Evolutionary conservation across 345 rosid genomes (phyloP).

Genomic region (Sisymbrium altissimum): DNA sequence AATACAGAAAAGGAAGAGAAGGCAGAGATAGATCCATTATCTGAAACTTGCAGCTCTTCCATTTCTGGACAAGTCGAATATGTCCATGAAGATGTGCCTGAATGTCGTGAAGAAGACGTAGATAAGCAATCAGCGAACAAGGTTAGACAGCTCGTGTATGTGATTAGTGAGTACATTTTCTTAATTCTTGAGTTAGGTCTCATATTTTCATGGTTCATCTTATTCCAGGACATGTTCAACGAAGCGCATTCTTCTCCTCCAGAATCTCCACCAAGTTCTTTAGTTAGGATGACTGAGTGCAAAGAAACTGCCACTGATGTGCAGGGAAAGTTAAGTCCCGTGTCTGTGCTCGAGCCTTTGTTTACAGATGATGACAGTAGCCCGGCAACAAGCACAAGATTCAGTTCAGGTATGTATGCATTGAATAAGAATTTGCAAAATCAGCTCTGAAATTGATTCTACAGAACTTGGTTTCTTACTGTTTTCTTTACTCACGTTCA

Average conservation of each 20-base stretch:
- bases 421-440: conserved; percentile 6
- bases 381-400: conserved; percentile 53
- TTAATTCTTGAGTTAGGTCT: not conserved
- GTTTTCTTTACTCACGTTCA: conserved; percentile 38
- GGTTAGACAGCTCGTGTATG: conserved; percentile 35
- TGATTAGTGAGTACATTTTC: not conserved
- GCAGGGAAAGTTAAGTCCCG: conserved; percentile 72
- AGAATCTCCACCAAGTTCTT: conserved; percentile 29
- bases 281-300: conserved; percentile 39
- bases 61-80: conserved; percentile 18
- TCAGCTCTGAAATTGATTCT: conserved; percentile 9
- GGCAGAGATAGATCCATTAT: conserved; percentile 19
- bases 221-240: conserved; percentile 44
- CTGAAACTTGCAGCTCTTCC: conserved; percentile 35
- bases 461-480: conserved; percentile 22
- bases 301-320: conserved; percentile 42
- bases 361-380: conserved; percentile 65
- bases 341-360: conserved; percentile 76
- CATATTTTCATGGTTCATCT: conserved; percentile 18
- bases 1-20: conserved; percentile 14
- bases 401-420: conserved; percentile 51
- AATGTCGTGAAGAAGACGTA: conserved; percentile 12
- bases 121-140: conserved; percentile 24
- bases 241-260: conserved; percentile 40
- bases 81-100: conserved; percentile 12